Evolutionary conservation across 768 basidiomycete species (phyloP).

Genomic region (Auriscalpium orientale): DNA sequence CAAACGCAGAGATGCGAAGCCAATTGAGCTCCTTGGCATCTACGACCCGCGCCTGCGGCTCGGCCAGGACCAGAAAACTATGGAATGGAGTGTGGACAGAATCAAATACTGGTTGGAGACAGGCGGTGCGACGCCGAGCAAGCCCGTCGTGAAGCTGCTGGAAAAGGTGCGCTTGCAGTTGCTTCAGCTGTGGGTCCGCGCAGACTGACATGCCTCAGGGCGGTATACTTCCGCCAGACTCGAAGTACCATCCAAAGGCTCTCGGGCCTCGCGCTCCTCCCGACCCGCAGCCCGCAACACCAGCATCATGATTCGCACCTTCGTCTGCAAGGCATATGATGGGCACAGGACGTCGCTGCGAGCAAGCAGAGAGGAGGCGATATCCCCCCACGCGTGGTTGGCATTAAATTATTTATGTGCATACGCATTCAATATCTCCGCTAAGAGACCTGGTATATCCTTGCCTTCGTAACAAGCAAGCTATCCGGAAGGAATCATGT

Average conservation of each 20-base stretch:
- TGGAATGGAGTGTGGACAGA: conserved; percentile 88
- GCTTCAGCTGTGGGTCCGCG: background rate
- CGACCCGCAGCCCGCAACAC: background rate
- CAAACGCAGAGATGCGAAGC: conserved; percentile 72
- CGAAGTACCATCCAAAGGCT: conserved; percentile 43
- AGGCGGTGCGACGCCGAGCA: conserved; percentile 71
- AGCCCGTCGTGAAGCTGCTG: conserved; percentile 68
- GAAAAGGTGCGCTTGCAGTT: conserved; percentile 48
- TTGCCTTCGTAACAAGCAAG: no score
- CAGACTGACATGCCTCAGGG: conserved; percentile 35
- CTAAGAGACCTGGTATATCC: no score
- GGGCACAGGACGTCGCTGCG: background rate
- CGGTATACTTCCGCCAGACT: conserved; percentile 49
- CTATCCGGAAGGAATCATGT: no score
- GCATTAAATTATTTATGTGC: no score
- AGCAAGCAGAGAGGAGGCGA: no score
- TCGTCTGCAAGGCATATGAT: background rate
- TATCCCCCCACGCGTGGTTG: no score
- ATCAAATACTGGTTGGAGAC: conserved; percentile 85
- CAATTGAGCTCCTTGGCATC: conserved; percentile 79
- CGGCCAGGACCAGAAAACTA: conserved; percentile 53
- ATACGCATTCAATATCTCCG: no score
- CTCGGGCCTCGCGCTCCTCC: conserved; percentile 8
- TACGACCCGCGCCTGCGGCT: conserved; percentile 63
- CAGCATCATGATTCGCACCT: conserved; percentile 1